Conservation (phyloP, 768 basidiomycete genomes). For the Suillus cothurnatus region DNA sequence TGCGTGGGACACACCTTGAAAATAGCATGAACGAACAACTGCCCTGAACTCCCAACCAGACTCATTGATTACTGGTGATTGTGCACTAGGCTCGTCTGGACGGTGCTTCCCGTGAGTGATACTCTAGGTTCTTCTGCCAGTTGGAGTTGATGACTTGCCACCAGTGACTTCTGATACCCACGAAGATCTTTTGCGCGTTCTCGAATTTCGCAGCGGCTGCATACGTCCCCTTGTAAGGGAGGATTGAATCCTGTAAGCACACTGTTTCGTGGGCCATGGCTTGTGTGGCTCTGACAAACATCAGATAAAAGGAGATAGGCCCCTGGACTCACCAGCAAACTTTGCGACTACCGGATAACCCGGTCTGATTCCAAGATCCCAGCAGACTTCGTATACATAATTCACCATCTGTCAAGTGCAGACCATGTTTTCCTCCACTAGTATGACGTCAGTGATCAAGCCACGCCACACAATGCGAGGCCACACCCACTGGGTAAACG, state of each 20-base stretch:
- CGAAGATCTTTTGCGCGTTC: neutral
- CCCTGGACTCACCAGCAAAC: neutral
- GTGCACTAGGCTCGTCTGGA: neutral
- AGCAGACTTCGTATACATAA: too few relatives aligned
- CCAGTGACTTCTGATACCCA: neutral
- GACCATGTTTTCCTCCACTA: neutral
- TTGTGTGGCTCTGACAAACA: neutral
- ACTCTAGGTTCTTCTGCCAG: neutral
- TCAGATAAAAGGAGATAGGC: neutral
- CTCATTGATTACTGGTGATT: neutral
- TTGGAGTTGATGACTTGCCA: neutral
- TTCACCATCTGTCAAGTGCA: neutral
- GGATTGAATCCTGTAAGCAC: neutral
- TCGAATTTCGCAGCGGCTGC: neutral
- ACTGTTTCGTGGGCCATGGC: neutral
- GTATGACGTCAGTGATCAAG: too few relatives aligned
- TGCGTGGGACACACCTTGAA: neutral
- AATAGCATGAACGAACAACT: neutral
- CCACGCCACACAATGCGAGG: neutral
- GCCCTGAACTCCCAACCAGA: neutral
- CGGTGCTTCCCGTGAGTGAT: neutral
- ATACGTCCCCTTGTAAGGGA: neutral
- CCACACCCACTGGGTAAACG: neutral
- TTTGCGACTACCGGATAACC: rapidly evolving
- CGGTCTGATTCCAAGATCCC: neutral